Evolutionary conservation across 306 rosid species (phyloP).

Genomic region (Vigna radiata): DNA sequence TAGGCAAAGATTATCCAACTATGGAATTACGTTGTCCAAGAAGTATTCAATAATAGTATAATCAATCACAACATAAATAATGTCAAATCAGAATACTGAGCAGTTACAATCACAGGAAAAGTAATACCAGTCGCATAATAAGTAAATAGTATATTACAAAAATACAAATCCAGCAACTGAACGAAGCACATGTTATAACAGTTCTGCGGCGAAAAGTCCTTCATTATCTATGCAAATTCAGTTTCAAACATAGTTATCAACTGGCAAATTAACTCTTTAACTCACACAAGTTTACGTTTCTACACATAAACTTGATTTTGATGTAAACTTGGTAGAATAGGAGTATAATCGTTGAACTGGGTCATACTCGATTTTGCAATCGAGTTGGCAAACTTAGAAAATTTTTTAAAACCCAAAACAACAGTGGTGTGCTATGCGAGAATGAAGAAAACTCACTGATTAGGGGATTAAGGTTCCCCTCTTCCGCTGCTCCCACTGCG

Average conservation of each 20-base stretch:
- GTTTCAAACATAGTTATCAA: neutral
- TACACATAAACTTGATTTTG: too few relatives aligned
- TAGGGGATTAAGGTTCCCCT: too few relatives aligned
- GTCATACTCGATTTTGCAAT: too few relatives aligned
- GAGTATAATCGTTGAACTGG: too few relatives aligned
- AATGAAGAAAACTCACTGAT: too few relatives aligned
- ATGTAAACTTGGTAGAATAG: too few relatives aligned
- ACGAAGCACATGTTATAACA: neutral
- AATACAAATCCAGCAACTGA: neutral
- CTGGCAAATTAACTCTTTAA: too few relatives aligned
- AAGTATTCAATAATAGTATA: neutral
- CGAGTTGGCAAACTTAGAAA: too few relatives aligned
- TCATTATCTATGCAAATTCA: neutral
- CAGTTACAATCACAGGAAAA: neutral
- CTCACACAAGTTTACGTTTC: too few relatives aligned
- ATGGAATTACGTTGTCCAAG: neutral
- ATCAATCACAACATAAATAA: neutral
- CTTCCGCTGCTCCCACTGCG: too few relatives aligned
- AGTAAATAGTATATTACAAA: neutral
- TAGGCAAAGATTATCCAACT: neutral
- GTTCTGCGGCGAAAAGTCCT: neutral
- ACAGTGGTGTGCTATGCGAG: too few relatives aligned
- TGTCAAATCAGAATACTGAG: neutral
- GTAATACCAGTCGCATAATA: neutral
- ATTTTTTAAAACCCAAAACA: too few relatives aligned